These are phyloP conservation scores for Debaryomyces psychrophilus DNA, from an alignment of 1,139 yeast genomes.

Conservation along the genomic window DNA sequence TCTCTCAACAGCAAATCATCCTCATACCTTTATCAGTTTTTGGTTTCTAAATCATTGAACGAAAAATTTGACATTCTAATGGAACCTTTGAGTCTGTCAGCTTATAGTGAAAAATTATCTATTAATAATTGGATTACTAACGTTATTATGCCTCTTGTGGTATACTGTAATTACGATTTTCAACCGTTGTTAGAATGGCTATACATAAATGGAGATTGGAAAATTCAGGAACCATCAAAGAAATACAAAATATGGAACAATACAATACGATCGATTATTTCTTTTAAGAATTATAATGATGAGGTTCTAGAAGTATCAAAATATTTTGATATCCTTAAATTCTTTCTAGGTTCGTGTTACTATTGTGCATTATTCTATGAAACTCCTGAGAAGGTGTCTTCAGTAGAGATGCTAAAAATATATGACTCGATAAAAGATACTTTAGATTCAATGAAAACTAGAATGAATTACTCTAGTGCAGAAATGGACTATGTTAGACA, in stretches of 20 bases:
- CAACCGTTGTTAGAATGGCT: conserved; percentile 33
- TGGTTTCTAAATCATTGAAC: conserved; percentile 15
- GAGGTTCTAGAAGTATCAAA: conserved; percentile 17
- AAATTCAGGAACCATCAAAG: conserved; percentile 9
- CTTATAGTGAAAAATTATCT: conserved; percentile 19
- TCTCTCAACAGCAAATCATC: conserved; percentile 14
- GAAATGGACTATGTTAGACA: background rate
- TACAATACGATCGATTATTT: conserved; percentile 23
- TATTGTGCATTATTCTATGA: conserved; percentile 26
- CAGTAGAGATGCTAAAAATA: conserved; percentile 33
- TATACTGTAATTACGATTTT: conserved; percentile 26
- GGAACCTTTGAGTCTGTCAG: conserved; percentile 23
- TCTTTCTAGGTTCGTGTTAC: conserved; percentile 31
- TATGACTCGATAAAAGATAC: conserved; percentile 36
- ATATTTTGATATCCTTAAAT: conserved; percentile 20
- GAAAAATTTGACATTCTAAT: conserved; percentile 28
- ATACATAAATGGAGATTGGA: conserved; percentile 16
- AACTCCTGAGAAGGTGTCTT: conserved; percentile 22
- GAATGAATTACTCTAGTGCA: conserved; percentile 9
- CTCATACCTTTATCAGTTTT: conserved; percentile 17
- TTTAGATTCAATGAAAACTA: conserved; percentile 12
- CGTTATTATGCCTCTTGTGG: conserved; percentile 36
- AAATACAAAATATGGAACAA: conserved; percentile 33
- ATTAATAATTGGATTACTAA: conserved; percentile 29
- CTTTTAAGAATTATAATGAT: conserved; percentile 7